Evolutionary conservation across 768 basidiomycete species (phyloP).

Genomic region (Leucocoprinus sp.): DNA sequence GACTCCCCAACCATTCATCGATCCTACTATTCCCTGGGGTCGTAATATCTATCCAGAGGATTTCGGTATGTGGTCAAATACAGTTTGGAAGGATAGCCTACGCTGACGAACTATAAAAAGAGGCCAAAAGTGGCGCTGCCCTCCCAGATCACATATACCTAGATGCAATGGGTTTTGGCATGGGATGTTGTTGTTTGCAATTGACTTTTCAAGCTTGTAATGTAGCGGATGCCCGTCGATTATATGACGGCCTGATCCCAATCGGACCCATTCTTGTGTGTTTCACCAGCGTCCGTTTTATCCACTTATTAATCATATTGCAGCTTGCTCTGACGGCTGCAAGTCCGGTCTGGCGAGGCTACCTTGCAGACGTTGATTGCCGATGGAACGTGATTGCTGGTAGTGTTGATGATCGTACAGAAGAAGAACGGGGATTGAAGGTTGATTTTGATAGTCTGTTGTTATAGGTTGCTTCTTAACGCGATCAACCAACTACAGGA

Average conservation of each 20-base stretch:
- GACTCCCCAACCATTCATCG: slow-evolving; percentile 85
- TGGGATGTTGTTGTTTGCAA: slow-evolving; percentile 98
- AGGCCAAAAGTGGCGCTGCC: slow-evolving; percentile 87
- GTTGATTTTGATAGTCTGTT: slow-evolving; percentile 26
- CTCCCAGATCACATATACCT: slow-evolving; percentile 89
- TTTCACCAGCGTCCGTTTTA: slow-evolving; percentile 8
- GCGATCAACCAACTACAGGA: slow-evolving; percentile 42
- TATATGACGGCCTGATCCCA: slow-evolving; percentile 96
- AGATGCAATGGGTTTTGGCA: slow-evolving; percentile 99
- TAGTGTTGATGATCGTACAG: slow-evolving; percentile 95
- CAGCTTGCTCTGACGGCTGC: slow-evolving; percentile 92
- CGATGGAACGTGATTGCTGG: slow-evolving; percentile 99
- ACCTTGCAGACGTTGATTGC: slow-evolving; percentile 94
- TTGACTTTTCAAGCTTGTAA: slow-evolving; percentile 97
- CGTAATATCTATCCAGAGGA: slow-evolving; percentile 81
- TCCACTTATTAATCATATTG: slow-evolving; percentile 4
- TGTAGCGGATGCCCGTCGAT: slow-evolving; percentile 80
- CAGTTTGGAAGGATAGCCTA: background rate
- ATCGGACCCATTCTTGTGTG: slow-evolving; percentile 90
- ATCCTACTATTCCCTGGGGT: slow-evolving; percentile 87
- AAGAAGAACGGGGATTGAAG: slow-evolving; percentile 88
- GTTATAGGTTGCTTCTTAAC: slow-evolving; percentile 1
- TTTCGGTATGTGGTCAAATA: slow-evolving; percentile 41
- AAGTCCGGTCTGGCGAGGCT: slow-evolving; percentile 91
- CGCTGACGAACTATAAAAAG: slow-evolving; percentile 46